These are phyloP conservation scores for Bacidia rubella DNA, from an alignment of 495 filamentous ascomycete species.

Conservation along the genomic window DNA sequence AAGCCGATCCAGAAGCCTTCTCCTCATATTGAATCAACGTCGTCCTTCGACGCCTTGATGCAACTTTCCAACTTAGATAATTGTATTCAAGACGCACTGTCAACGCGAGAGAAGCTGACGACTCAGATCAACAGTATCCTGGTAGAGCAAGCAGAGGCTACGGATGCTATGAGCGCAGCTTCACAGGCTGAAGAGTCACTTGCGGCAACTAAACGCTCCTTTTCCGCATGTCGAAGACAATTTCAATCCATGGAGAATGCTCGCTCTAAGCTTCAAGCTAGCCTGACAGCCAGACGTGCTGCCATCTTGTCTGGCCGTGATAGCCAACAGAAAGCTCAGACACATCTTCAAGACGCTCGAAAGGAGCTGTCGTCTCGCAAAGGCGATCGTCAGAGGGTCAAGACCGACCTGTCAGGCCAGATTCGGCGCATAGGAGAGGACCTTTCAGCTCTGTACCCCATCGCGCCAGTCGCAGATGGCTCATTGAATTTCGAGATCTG, in stretches of 20 bases:
- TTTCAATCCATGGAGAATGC: conserved; percentile 46
- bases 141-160: conserved; percentile 32
- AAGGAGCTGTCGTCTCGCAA: conserved; percentile 43
- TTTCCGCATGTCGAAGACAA: conserved; percentile 48
- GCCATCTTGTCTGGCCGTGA: conserved; percentile 51
- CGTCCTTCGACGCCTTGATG: conserved; percentile 87
- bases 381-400: conserved; percentile 39
- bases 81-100: conserved; percentile 81
- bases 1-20: conserved; percentile 29
- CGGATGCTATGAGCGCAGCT: conserved; percentile 35
- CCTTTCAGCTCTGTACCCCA: conserved; percentile 62
- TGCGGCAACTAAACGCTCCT: conserved; percentile 41
- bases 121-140: conserved; percentile 66
- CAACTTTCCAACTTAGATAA: conserved; percentile 77
- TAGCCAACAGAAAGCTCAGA: conserved; percentile 39
- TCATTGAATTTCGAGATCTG: conserved; percentile 68
- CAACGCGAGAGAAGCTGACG: conserved; percentile 59
- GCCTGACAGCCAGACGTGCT: conserved; percentile 48
- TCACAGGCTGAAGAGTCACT: conserved; percentile 53
- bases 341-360: conserved; percentile 36
- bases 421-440: conserved; percentile 77
- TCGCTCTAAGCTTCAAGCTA: conserved; percentile 49
- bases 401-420: conserved; percentile 59
- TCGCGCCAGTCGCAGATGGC: conserved; percentile 47
- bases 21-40: conserved; percentile 40